phyloP scores from a whole-genome alignment of 73 alveolate species.

The Durusdinium trenchii region DNA sequence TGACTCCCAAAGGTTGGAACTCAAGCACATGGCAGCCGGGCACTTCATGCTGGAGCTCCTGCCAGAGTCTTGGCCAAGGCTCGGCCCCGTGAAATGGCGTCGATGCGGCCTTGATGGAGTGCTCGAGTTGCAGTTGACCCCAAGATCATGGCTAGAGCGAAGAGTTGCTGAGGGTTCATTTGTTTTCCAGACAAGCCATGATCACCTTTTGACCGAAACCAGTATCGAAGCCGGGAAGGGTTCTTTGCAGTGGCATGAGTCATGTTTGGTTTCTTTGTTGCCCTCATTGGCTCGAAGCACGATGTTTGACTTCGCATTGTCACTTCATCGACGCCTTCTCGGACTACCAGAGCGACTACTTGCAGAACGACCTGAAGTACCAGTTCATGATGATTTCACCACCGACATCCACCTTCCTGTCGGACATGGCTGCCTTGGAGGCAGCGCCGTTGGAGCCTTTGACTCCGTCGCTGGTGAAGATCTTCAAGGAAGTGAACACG shows the following conservation, averaged over 20 bases:
- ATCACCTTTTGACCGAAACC: neutral
- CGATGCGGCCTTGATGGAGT: neutral
- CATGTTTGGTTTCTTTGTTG: neutral
- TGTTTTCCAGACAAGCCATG: neutral
- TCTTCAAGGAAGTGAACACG: neutral
- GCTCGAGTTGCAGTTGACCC: neutral
- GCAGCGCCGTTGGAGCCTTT: neutral
- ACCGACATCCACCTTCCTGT: neutral
- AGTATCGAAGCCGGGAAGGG: neutral
- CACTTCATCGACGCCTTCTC: neutral
- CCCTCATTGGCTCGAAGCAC: neutral
- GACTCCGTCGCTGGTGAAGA: neutral
- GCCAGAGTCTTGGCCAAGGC: neutral
- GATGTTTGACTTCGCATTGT: too few relatives aligned
- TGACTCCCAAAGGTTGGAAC: neutral
- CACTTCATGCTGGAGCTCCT: neutral
- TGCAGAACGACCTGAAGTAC: neutral
- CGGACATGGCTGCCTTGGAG: neutral
- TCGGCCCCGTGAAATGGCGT: neutral
- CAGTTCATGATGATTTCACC: neutral
- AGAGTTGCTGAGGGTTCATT: neutral
- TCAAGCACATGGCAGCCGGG: conserved; percentile 42
- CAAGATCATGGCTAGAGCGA: neutral
- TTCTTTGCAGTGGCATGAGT: too few relatives aligned
- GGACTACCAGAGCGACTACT: neutral